Evolutionary conservation across 306 rosid species (phyloP).

Genomic region (Pterocarpus santalinus): DNA sequence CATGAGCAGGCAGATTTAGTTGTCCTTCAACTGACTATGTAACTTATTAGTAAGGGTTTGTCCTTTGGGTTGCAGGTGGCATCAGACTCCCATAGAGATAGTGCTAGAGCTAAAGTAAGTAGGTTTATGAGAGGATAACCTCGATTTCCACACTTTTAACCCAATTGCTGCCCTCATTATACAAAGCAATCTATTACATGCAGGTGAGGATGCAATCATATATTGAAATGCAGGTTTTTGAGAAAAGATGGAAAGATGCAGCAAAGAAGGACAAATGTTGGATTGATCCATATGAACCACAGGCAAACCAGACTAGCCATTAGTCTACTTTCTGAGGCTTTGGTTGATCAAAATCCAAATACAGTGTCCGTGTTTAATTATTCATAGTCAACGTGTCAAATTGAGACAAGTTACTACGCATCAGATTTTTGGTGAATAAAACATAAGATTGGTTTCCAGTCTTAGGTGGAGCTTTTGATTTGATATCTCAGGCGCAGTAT

Average conservation of each 20-base stretch:
- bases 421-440: constrained; percentile 8
- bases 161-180: constrained; percentile 40
- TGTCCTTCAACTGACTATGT: constrained; percentile 7
- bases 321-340: constrained; percentile 32
- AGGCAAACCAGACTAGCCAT: constrained; percentile 40
- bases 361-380: constrained; percentile 13
- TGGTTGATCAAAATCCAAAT: constrained; percentile 14
- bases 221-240: constrained; percentile 59
- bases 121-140: background rate
- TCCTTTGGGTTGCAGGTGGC: constrained; percentile 58
- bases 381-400: constrained; percentile 40
- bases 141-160: background rate
- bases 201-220: constrained; percentile 67
- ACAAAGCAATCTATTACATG: constrained; percentile 29
- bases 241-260: constrained; percentile 58
- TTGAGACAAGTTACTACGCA: constrained; percentile 8
- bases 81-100: constrained; percentile 42
- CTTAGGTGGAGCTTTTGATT: constrained; percentile 7
- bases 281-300: constrained; percentile 66
- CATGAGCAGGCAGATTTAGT: constrained; percentile 11
- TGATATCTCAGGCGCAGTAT: constrained; percentile 3
- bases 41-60: constrained; percentile 15
- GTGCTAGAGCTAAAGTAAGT: constrained; percentile 69
- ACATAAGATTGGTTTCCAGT: background rate
- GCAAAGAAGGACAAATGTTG: constrained; percentile 59